phyloP scores from a whole-genome alignment of 345 rosid genomes.

The Erucastrum elatum region DNA sequence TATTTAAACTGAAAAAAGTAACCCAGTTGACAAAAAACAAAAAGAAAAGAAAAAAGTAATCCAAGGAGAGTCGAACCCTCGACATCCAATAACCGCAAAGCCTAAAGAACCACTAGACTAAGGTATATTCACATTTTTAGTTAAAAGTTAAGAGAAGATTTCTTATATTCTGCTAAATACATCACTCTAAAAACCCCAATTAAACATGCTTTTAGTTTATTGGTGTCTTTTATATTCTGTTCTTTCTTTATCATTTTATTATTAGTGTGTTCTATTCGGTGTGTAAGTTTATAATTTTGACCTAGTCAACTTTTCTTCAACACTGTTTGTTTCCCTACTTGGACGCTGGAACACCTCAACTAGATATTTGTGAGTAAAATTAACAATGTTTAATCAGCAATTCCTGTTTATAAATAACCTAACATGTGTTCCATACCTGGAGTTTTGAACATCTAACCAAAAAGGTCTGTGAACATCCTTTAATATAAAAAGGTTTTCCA shows the following conservation, averaged over 20 bases:
- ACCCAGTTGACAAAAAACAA: too few species aligned
- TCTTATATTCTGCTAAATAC: too few species aligned
- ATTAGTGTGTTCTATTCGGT: not conserved
- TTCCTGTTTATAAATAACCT: not conserved
- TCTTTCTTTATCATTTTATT: not conserved
- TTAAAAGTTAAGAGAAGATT: too few species aligned
- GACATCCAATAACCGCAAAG: too few species aligned
- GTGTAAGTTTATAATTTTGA: not conserved
- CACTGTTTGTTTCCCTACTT: not conserved
- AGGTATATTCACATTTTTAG: too few species aligned
- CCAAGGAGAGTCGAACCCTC: too few species aligned
- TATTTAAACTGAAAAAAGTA: too few species aligned
- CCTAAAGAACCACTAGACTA: too few species aligned
- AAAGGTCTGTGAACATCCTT: not conserved
- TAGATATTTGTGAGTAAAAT: too few species aligned
- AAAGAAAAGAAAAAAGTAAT: too few species aligned
- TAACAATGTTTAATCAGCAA: not conserved
- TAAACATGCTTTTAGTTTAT: not conserved
- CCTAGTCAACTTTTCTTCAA: not conserved
- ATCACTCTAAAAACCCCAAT: too few species aligned
- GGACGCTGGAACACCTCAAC: not conserved
- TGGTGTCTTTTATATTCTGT: not conserved
- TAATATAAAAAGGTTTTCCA: not conserved
- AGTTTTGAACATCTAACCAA: not conserved
- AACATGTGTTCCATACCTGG: not conserved